A percentile compares a stretch with the other conserved stretches of the same genome.
Conservation (phyloP, 768 basidiomycete genomes). For the Pleurotus giganteus region DNA sequence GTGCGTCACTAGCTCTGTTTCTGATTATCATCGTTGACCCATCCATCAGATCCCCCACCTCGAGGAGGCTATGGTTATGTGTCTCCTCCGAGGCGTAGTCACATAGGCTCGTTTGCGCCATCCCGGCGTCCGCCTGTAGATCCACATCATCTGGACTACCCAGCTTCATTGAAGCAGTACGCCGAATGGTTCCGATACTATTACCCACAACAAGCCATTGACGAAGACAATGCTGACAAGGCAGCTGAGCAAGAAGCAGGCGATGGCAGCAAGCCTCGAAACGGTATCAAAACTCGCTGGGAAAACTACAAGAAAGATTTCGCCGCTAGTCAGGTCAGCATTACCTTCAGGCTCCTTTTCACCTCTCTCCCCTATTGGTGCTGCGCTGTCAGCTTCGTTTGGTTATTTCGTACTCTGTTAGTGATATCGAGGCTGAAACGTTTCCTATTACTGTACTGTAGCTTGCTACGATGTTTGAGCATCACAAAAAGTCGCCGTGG, state of each 20-base stretch:
- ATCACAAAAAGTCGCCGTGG: conserved; percentile 95
- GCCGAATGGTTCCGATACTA: conserved; percentile 85
- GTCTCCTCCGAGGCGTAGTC: conserved; percentile 63
- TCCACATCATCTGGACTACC: conserved; percentile 80
- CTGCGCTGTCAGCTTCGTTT: conserved; percentile 24
- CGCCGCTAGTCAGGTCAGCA: conserved; percentile 79
- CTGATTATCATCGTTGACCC: conserved; percentile 12
- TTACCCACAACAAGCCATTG: conserved; percentile 71
- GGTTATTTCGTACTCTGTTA: conserved; percentile 19
- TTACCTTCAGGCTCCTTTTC: conserved; percentile 13
- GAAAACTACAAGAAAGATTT: conserved; percentile 96
- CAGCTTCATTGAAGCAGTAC: conserved; percentile 78
- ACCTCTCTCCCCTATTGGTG: conserved; percentile 14
- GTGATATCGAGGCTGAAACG: conserved; percentile 28
- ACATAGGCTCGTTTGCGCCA: conserved; percentile 43
- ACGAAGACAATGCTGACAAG: conserved; percentile 84
- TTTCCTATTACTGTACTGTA: conserved; percentile 44
- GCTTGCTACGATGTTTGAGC: conserved; percentile 95
- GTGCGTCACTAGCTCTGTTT: conserved; percentile 38
- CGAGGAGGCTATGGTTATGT: conserved; percentile 53
- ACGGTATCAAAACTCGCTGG: conserved; percentile 81
- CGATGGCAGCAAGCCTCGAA: conserved; percentile 79
- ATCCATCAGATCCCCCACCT: conserved; percentile 57
- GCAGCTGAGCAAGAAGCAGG: conserved; percentile 82
- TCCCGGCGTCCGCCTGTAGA: conserved; percentile 68